Base-by-base conservation (phyloP, 2,329 filamentous ascomycete species). In the Aspergillus tanneri region DNA sequence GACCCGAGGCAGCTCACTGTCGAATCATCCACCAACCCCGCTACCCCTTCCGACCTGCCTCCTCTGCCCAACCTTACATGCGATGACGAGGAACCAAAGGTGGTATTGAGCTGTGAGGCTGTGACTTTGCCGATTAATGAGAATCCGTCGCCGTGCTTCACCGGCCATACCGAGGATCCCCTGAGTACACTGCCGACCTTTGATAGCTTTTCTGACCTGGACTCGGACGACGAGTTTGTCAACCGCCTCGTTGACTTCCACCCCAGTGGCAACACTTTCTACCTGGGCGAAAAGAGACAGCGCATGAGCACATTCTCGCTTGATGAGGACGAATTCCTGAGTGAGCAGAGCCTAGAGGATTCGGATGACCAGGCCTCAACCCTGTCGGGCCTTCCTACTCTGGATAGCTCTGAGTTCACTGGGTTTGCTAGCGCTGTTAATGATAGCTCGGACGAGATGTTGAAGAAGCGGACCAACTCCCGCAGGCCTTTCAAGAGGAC, bases 1-100 rank as follows among this genome's bases (percentile, higher is more conserved):
- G 91, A 96, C 66, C 91, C 92, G 25, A 85, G 91, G 64, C 89
- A 95, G 66, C 76, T 96, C 55, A 95, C 88, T 16, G 88, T 96
- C 25, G 75, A 76, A 51, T 66, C 74, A 32, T 72, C 72, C 22
- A 79, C 75, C 45, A 70, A 71, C 46, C 57, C 64, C 19, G 58
- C 65, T 43, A 67, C 75, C 63, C 71, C 77, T 46, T 69, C 75
- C 53, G 86, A 90, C 58, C 85, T 89, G 58, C 79, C 85, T 18
- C 77, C 80, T 51, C 76, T 70, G 67, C 64, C 70, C 61, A 59
- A 72, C 19, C 81, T 85, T 56, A 77, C 81, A 52, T 68, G 66
- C 25, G 65, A 71, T 43, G 70, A 72, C 52, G 67, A 70, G 50
- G 61, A 68, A 42, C 65, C 66, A 19, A 70, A 67, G 48, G 60